These are phyloP conservation scores for Trichoderma virens DNA, from an alignment of 495 filamentous ascomycete genomes.

Conservation along the genomic window DNA sequence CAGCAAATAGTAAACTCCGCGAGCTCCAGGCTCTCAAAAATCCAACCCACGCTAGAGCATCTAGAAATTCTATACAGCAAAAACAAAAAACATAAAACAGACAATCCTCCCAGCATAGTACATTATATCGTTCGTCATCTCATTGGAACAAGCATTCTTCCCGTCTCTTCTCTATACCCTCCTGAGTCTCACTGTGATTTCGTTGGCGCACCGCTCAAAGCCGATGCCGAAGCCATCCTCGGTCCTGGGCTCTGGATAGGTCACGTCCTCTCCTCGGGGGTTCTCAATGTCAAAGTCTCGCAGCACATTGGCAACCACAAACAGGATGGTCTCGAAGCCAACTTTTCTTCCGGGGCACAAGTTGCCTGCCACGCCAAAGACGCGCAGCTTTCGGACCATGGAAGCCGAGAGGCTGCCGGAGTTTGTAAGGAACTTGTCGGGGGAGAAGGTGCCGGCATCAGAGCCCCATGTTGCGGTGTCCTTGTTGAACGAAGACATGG, in stretches of 20 bases:
- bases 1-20: background rate
- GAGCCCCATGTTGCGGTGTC: background rate
- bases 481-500: constrained; percentile 4
- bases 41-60: no score
- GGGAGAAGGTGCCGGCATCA: background rate
- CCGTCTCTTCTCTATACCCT: background rate
- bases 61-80: background rate
- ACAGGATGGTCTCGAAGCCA: background rate
- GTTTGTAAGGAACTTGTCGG: background rate
- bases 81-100: background rate
- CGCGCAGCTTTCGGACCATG: background rate
- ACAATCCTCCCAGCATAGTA: background rate
- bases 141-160: background rate
- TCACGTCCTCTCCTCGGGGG: background rate
- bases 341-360: background rate
- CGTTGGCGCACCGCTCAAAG: constrained; percentile 7
- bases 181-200: background rate
- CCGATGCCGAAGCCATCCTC: constrained; percentile 1
- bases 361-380: constrained; percentile 1
- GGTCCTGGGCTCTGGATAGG: background rate
- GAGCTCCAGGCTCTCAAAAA: background rate
- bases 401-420: background rate
- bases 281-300: constrained; percentile 3
- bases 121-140: background rate
- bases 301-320: background rate